These are phyloP conservation scores for Saccharomyces hybrid DNA, from an alignment of 1,139 yeast species.

Conservation along the genomic window DNA sequence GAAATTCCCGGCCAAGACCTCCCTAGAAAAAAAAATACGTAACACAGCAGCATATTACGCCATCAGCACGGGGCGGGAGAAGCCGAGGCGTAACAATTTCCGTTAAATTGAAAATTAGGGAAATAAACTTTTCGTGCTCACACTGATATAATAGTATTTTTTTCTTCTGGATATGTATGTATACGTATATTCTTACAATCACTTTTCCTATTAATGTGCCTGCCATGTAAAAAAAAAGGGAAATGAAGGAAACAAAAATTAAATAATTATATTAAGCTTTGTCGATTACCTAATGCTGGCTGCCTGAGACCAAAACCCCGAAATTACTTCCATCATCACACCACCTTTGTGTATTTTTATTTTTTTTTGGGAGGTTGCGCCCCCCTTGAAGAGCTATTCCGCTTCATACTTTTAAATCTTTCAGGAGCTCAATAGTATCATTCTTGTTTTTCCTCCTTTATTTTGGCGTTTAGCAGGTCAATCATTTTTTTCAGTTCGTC, in stretches of 20 bases:
- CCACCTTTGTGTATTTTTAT: not conserved
- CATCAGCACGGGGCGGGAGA: not conserved
- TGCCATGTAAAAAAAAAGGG: not conserved
- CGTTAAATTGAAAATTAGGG: not conserved
- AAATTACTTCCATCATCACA: not conserved
- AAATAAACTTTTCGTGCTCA: not conserved
- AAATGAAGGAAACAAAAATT: not conserved
- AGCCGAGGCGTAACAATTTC: not conserved
- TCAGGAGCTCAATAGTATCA: not conserved
- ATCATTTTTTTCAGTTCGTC: constrained; percentile 3
- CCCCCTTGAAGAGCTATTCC: not conserved
- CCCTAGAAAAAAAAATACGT: not conserved
- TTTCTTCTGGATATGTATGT: not conserved
- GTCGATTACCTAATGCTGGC: not conserved
- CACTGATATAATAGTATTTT: not conserved
- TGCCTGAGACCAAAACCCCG: not conserved
- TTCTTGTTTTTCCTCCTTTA: not conserved
- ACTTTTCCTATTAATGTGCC: not conserved
- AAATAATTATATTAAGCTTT: not conserved
- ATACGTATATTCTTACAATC: not conserved
- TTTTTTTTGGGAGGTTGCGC: not conserved
- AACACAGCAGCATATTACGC: not conserved
- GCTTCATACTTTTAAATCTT: not conserved
- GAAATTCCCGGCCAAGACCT: not conserved
- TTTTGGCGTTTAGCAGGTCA: constrained; percentile 1